These are phyloP conservation scores for Rhizopus sp. DNA, from an alignment of 371 early-diverging fungal species.

Conservation along the genomic window DNA sequence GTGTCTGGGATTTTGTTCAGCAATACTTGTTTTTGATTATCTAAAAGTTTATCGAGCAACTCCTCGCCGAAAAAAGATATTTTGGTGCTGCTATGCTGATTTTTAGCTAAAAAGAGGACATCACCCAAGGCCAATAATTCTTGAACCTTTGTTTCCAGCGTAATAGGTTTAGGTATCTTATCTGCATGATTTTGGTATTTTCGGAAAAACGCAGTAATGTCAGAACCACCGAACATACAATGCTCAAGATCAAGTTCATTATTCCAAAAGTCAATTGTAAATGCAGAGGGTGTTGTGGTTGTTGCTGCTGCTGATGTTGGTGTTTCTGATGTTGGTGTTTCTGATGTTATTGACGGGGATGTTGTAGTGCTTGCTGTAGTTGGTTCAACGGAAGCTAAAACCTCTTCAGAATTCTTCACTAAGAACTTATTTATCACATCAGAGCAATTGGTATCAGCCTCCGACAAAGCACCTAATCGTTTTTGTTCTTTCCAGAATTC, in stretches of 20 bases:
- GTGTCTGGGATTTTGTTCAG: conserved; percentile 8
- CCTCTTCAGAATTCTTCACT: conserved; percentile 8
- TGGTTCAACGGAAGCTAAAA: conserved; percentile 9
- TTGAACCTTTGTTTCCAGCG: conserved; percentile 13
- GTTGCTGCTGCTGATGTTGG: background rate
- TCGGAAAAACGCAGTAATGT: conserved; percentile 18
- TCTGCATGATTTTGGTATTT: conserved; percentile 10
- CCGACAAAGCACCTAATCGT: conserved; percentile 7
- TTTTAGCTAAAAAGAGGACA: conserved; percentile 15
- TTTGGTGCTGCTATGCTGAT: conserved; percentile 15
- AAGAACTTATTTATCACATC: conserved; percentile 3
- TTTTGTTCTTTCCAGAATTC: conserved; percentile 15
- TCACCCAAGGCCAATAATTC: conserved; percentile 20
- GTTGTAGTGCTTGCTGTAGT: background rate
- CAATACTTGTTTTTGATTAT: conserved; percentile 5
- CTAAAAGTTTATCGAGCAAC: conserved; percentile 11
- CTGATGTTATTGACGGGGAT: background rate
- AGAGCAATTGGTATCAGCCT: conserved; percentile 14
- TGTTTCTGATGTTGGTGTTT: background rate
- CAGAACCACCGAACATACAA: conserved; percentile 9
- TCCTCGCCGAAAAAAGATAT: conserved; percentile 17
- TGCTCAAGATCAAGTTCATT: conserved; percentile 13
- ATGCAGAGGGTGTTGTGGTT: background rate
- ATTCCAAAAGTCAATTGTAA: conserved; percentile 4
- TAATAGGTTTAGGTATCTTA: conserved; percentile 9